Evolutionary conservation across 305 asterid species (phyloP).

Genomic region (Solanum aculeatissimum): DNA sequence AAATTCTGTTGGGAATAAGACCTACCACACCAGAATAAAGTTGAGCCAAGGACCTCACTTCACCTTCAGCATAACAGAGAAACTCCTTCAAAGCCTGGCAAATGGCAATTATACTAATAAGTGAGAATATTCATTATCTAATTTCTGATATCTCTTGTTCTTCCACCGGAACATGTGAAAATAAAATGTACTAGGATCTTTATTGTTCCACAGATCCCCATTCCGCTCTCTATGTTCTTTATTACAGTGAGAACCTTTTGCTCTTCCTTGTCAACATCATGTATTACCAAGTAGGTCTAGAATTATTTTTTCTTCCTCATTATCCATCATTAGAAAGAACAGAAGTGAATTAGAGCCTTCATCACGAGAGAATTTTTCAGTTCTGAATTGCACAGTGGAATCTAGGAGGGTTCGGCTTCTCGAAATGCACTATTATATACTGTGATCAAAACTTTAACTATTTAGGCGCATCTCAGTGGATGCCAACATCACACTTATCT

Average conservation of each 20-base stretch:
- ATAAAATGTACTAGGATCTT: neutral
- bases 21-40: conserved; percentile 94
- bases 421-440: neutral
- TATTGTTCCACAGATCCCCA: neutral
- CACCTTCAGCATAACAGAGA: conserved; percentile 77
- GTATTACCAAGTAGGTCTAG: neutral
- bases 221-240: neutral
- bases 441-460: neutral
- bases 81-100: conserved; percentile 80
- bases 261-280: neutral
- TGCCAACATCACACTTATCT: neutral
- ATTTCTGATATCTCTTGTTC: neutral
- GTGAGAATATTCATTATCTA: neutral
- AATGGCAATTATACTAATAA: neutral
- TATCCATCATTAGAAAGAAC: neutral
- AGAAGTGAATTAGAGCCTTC: neutral
- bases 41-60: conserved; percentile 85
- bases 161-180: neutral
- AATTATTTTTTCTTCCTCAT: neutral
- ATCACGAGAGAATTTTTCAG: neutral
- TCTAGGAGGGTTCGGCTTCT: neutral
- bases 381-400: neutral
- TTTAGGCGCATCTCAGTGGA: neutral
- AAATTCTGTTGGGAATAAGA: neutral
- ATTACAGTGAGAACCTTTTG: neutral